Base-by-base conservation (phyloP, 2,329 filamentous ascomycete genomes). In the Fusarium nurragi region DNA sequence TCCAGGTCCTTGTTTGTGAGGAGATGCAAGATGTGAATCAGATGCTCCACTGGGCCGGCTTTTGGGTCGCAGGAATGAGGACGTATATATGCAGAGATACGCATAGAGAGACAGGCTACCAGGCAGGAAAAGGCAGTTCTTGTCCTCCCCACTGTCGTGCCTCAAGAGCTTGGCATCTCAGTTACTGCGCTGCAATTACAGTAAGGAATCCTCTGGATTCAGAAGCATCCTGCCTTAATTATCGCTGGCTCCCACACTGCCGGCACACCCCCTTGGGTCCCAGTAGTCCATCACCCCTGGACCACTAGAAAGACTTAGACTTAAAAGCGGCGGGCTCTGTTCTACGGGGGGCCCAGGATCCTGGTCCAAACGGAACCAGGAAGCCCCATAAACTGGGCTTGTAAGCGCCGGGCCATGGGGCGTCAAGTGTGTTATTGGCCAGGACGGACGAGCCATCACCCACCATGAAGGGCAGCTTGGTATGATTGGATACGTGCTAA, bases 401-500 rank as follows among this genome's bases (percentile, higher is more conserved):
- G 54, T 77, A 77, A 77, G 76, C 76, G 76, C 76, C 75, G 69
- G 68, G 68, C 60, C 64, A 58, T 48, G 36, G 64, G 49, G 47
- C 51, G 39, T 48, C 38, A 53, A 19, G 28, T 43, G 19, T 68
- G 26, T 28, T 49, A 77, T 77, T 77, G 75, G 75, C 45, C 53
- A 41, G 53, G 52, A 43, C 59, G 56, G 60, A 46, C 48, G 55
- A 66, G 66, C 64, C 65, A 71, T 77, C 75, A 77, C 75, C 71
- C 70, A 74, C 66, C 67, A 64, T 62, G 47, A 54, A 49, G 58
- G 65, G 57, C 41, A 62, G 43, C 60, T 52, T 44, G 52, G 57
- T 54, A 54, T 77, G 75, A 77, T 77, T 77, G 76, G 76, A 58
- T 43, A 66, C 46, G 37, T 65, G 68, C 64, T 76, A 76, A 76